Base-by-base conservation (phyloP, 1,284 basidiomycete species). In the Thecaphora thlaspeos region DNA sequence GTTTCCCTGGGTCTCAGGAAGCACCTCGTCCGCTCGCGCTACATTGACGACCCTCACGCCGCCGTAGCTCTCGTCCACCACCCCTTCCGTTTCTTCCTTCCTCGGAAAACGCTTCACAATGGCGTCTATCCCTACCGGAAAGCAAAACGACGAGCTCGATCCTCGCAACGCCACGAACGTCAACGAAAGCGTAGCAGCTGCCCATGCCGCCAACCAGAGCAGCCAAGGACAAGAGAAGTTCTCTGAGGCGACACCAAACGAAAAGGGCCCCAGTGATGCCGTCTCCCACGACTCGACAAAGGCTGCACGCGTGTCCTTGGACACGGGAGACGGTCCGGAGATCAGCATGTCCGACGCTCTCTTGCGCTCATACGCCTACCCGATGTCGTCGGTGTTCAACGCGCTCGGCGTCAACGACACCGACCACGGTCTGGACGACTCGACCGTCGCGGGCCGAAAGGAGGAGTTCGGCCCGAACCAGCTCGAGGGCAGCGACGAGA, bases 391-490 rank as follows among this genome's bases (percentile, higher is more conserved):
- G 32, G 62, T 65, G n/a, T 18, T 61, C 40, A 46, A 51, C 18
- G 58, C 58, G 19, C 55, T 65, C 23, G 62, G 62, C 42, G 48
- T 65, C 30, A 48, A 65, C 22, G 58, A 65, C 41, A n/a, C 58
- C 11, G 55, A 65, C 26, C 62, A 69, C 32, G 69, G 69, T 43
- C 69, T 71, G 34, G 56, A 61, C 43, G 56, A 63, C 39, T 46
- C 51, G 10, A 67, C 69, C 26, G 59, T 68, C 36, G 58, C 61
- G 40, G 23, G 55, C 17, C 62, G 67, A 34, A 51, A 53, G 4
- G 51, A 69, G 37, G 46, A 69, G 43, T 76, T 71, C 41, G 75
- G 75, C 14, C 42, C 56, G 12, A 77, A 77, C 56, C 55, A 70
- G 53, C 70, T 77, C 37, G 66, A 75, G 19, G 71, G 70, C 38